Base-by-base conservation (phyloP, 352 stramenopile genomes). In the Globisporangium heterothallicum region DNA sequence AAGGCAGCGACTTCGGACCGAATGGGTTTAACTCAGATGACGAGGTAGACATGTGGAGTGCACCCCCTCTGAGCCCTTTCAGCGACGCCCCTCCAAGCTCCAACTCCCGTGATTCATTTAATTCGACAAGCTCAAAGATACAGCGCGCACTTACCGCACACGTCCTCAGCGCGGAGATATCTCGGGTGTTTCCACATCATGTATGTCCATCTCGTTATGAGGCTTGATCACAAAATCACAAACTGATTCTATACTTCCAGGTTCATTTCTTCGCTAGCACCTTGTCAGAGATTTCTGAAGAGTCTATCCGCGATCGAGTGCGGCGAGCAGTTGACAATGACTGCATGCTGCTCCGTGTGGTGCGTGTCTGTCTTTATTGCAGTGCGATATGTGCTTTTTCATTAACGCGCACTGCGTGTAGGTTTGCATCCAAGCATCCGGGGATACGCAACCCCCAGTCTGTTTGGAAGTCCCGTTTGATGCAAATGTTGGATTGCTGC, bases 201-300 rank as follows among this genome's bases (percentile, higher is more conserved):
- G 84, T 94, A 77, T 42, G 73, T 58, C 22, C 13, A n/a, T 16
- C 14, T 45, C n/a, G 25, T 22, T n/a, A 26, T 2, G 16, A 26
- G 12, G n/a, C 22, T 21, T 3, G 18, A 34, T n/a, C 32, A 36
- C 30, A 38, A 38, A 18, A 18, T 38, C 32, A n/a, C n/a, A 18
- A 38, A 2, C 30, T 36, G 32, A 38, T 38, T 5, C 32, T 2
- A 38, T 38, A 42, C 13, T 18, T 46, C 4, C 38, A 94, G 82
- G 81, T 95, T 16, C 84, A 95, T 49, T 92, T 95, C 57, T 93
- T 85, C 57, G 84, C 83, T 0, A 92, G 77, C 34, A 81, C 64
- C 16, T 38, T 86, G 32, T 71, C 69, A 4, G 84, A 95, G 53
- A 88, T 95, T 42, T 78, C 80, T 0, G 84, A 93, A 72, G 84